Percentiles rank a stretch among this genome's conserved stretches.
These are phyloP conservation scores for Nakazawaea ambrosiae DNA, from an alignment of 805 yeast genomes.

Conservation along the genomic window DNA sequence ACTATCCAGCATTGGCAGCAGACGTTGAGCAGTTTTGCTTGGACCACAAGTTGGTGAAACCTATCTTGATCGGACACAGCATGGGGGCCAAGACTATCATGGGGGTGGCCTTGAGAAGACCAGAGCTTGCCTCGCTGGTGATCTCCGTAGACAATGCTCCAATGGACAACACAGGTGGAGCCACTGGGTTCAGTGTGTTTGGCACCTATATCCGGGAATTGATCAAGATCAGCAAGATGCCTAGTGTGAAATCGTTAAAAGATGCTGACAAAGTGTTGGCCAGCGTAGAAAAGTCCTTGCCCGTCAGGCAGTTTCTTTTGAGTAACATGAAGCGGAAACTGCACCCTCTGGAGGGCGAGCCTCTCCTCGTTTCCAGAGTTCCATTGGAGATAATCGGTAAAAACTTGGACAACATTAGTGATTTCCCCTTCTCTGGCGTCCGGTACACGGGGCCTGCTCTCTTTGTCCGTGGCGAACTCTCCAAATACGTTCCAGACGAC, in stretches of 20 bases:
- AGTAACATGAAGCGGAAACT: constrained; percentile 53
- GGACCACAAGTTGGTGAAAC: constrained; percentile 35
- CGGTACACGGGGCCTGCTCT: constrained; percentile 68
- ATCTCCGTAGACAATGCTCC: constrained; percentile 91
- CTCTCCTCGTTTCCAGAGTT: constrained; percentile 42
- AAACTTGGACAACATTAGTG: constrained; percentile 59
- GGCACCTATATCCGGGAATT: constrained; percentile 61
- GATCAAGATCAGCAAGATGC: constrained; percentile 40
- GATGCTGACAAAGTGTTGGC: constrained; percentile 64
- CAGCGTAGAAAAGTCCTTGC: constrained; percentile 50
- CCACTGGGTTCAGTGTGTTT: constrained; percentile 39
- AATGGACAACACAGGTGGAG: constrained; percentile 46
- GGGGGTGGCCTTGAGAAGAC: constrained; percentile 71
- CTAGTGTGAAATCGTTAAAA: constrained; percentile 38
- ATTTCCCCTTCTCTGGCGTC: constrained; percentile 65
- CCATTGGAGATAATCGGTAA: constrained; percentile 69
- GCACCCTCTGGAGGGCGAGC: constrained; percentile 26
- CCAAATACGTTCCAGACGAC: constrained; percentile 80
- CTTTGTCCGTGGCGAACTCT: constrained; percentile 72
- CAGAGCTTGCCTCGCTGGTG: constrained; percentile 51
- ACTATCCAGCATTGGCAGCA: constrained; percentile 74
- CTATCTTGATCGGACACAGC: constrained; percentile 72
- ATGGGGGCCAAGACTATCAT: constrained; percentile 95
- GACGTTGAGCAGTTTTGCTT: constrained; percentile 74
- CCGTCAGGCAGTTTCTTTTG: constrained; percentile 70